Base-by-base conservation (phyloP, 2,329 filamentous ascomycete species). In the Helicocarpus griseus region DNA sequence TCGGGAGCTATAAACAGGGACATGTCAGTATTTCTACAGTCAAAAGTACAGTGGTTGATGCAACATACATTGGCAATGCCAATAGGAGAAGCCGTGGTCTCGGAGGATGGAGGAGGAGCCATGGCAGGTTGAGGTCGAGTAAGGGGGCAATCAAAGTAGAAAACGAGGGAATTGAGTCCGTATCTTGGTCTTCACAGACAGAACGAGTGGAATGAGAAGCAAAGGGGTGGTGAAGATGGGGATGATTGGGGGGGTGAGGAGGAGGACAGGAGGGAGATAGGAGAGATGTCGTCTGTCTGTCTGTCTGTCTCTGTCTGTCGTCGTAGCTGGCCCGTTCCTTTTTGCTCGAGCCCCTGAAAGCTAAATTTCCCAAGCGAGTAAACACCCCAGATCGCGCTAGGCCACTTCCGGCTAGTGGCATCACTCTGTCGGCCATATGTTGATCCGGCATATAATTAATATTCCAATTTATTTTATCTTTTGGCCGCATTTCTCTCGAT, bases 21-120 rank as follows among this genome's bases (percentile, higher is more conserved):
- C 28, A 44, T 31, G 60, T 76, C 57, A 75, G 70, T 61, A 49
- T 26, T 46, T 24, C 39, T 28, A 4, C 17, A 5, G 26, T 17
- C 22, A 44, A 39, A n/a, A 48, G 45, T 47, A 19, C 28, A 41
- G 45, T 51, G 50, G 40, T 47, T 54, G 52, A 28, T 19, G 6
- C 17, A 9, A 79, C 80, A 70, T 72, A 84, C 81, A 69, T 85
- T 85, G 77, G 82, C 82, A 80, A 85, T 85, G 74, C 82, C 82
- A 79, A 85, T 85, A 62, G 81, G 81, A 63, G 80, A 79, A 54
- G 78, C 75, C 59, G 79, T n/a, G n/a, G n/a, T 80, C 65, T 85
- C 81, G 61, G 69, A 69, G 53, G 70, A 69, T 57, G 68, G 58
- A 52, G 66, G 58, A 52, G 66, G 67, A 49, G 80, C 78, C 80